Base-by-base conservation (phyloP, 2,329 filamentous ascomycete species). In the Xylaria polymorpha region DNA sequence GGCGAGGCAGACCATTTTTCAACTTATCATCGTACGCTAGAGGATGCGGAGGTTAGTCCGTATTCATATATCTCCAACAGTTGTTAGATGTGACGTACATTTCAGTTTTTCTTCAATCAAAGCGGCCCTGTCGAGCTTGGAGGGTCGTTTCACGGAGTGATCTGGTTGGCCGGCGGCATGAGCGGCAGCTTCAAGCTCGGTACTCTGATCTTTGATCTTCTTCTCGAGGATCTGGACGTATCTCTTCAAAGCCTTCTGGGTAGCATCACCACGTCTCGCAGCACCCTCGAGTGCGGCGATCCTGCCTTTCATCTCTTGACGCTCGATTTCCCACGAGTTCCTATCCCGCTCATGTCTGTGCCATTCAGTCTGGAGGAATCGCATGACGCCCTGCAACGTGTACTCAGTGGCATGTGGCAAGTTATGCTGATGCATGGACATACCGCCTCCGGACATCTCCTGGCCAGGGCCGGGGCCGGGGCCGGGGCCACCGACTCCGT, bases 311-410 rank as follows among this genome's bases (percentile, higher is more conserved):
- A 99, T 98, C 84, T 99, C 96, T 77, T 97, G 96, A 79, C 94
- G 91, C 82, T 99, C 96, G 79, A 99, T 99, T 82, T 99, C 96
- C 96, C 96, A 99, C 44, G 94, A 91, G 83, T 99, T 99, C 76
- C 96, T 90, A 79, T 98, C 96, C 82, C 96, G 92, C 83, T 99
- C 96, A 81, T 99, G 95, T 74, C 94, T 92, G 82, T 99, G 96
- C 96, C 96, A 99, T 88, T 99, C 95, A 57, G 96, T 96, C 83
- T 99, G 96, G 46, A 99, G 89, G 81, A 99, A 99, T 81, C 96
- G 94, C 96, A 99, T 99, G 44, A 99, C 96, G 79, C 96, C 87
- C 81, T 90, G 87, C 44, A 90, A 80, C 7, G 87, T 90, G 74
- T 90, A 90, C 74, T 89, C 87, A 70, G 87, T 90, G 71, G 86